These are phyloP conservation scores for Coemansia interrupta DNA, from an alignment of 192 early-diverging fungal species.

Conservation along the genomic window DNA sequence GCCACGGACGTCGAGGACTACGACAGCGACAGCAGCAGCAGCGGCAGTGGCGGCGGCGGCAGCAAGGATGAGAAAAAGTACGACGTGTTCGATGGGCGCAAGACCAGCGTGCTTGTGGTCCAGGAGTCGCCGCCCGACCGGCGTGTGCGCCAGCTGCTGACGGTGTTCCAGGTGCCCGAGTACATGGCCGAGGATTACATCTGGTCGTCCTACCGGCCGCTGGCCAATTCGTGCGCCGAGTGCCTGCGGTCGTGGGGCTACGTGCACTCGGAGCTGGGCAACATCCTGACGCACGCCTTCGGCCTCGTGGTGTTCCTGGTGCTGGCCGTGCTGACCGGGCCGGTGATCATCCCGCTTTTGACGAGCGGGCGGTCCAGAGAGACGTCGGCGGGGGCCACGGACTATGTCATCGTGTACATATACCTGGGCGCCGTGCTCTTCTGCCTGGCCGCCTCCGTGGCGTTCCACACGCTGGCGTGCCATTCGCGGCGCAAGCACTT, in stretches of 20 bases:
- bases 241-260: constrained; percentile 76
- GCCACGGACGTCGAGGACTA: constrained; percentile 6
- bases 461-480: constrained; percentile 79
- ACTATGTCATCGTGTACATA: constrained; percentile 66
- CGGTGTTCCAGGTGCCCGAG: constrained; percentile 57
- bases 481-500: constrained; percentile 63
- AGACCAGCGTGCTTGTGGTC: constrained; percentile 2
- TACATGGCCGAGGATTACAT: constrained; percentile 83
- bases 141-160: constrained; percentile 25
- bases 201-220: constrained; percentile 71
- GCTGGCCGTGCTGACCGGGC: constrained; percentile 51
- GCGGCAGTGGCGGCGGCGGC: background rate
- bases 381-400: constrained; percentile 42
- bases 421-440: constrained; percentile 74
- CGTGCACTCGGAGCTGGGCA: constrained; percentile 90
- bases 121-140: background rate
- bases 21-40: constrained; percentile 1
- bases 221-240: constrained; percentile 63
- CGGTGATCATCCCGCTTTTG: constrained; percentile 27
- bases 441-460: constrained; percentile 74
- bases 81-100: background rate
- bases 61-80: background rate
- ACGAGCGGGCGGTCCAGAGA: background rate
- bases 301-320: constrained; percentile 62
- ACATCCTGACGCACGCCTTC: constrained; percentile 80